Base-by-base conservation (phyloP, 441 rosid species). In the Populus trichocarpa region DNA sequence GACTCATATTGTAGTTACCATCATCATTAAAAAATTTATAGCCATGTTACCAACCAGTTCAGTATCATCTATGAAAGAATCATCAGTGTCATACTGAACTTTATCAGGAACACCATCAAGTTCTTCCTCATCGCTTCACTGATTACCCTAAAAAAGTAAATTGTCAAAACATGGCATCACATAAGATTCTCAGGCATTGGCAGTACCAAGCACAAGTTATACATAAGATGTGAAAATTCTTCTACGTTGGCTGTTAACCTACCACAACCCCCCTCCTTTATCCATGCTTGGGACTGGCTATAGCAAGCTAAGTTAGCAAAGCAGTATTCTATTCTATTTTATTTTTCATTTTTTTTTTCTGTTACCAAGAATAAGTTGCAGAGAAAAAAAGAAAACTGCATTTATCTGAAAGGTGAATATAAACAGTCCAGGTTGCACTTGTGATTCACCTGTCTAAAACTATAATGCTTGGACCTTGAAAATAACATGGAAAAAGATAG, bases 21-120 rank as follows among this genome's bases (percentile, higher is more conserved):
- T 6, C 63, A 57, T 57, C 63, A 57, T 20, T 20, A 33, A 33
- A 33, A 33, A 1, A 6, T 57, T 57, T 20, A 57, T 57, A 26
- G 13, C 22, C 9, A 72, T 38, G 28, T 35, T 46, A 81, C 91
- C 26, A 77, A 91, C 95, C 94, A 92, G 84, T 75, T 92, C 97
- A 23, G 87, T 88, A 83, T 92, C 97, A 83, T 92, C 95, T 59
- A 92, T 92, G 81, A 92, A 92, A 71, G 94, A 92, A 80, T 92
- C 97, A 80, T 90, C 96, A 20, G 97, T 89, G 78, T 93, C 97
- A 74, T 93, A 91, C 79, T 93, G 95, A 82, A 91, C 93, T 67
- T 92, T 95, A 69, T 90, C 97, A 0, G 97, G 95, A 78, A 86
- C 81, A 81, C 89, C 90, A 76, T 90, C 84, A 64, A 89, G 82